phyloP scores from a whole-genome alignment of 768 basidiomycete genomes.

The Arthromyces matolae region DNA sequence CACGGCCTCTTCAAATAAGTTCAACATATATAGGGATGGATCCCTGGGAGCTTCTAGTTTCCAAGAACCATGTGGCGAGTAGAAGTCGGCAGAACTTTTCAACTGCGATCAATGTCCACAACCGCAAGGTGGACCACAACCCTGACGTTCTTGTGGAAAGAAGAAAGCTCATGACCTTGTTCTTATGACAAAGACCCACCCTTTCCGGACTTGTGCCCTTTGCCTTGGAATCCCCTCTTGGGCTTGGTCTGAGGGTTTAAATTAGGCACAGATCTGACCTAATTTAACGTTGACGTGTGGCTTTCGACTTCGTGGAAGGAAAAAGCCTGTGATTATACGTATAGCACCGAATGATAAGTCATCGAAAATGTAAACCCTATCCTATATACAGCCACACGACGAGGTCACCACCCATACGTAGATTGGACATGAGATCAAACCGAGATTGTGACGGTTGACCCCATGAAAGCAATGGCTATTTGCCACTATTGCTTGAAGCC shows the following conservation, averaged over 20 bases:
- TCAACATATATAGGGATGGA: conserved; percentile 8
- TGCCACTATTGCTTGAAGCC: conserved; percentile 23
- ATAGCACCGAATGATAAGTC: no score
- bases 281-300: no score
- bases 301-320: no score
- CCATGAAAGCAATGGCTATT: conserved; percentile 31
- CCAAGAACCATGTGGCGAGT: conserved; percentile 10
- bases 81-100: not conserved
- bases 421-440: conserved; percentile 9
- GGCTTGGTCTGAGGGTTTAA: not conserved
- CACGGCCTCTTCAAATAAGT: conserved; percentile 4
- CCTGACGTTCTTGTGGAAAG: not conserved
- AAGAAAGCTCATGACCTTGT: no score
- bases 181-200: conserved; percentile 5
- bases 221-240: no score
- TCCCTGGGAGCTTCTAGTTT: not conserved
- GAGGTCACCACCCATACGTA: not conserved
- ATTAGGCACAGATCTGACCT: not conserved
- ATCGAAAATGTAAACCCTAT: no score
- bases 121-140: no score
- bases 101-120: no score
- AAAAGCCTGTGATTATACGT: no score
- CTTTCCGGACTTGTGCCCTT: no score
- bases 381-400: no score
- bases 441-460: conserved; percentile 12